Evolutionary conservation across 1,284 basidiomycete species (phyloP).

Genomic region (Moesziomyces globuligerus): DNA sequence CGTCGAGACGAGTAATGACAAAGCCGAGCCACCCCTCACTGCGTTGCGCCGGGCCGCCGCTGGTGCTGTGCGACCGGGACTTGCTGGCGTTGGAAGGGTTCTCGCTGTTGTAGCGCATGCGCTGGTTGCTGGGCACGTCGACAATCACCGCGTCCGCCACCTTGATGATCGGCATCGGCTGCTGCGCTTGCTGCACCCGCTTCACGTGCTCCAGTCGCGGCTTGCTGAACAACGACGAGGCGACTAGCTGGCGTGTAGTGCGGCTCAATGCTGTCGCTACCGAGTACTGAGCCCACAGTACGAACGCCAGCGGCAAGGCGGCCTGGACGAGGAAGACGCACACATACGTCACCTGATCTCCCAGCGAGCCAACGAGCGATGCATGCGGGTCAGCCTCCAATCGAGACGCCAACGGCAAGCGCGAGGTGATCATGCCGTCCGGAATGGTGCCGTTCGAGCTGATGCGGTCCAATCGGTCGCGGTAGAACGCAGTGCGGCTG

Average conservation of each 20-base stretch:
- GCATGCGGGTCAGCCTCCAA: slow-evolving; percentile 23
- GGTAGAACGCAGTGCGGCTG: slow-evolving; percentile 38
- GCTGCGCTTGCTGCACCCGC: slow-evolving; percentile 1
- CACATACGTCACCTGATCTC: slow-evolving; percentile 43
- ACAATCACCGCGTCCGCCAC: neutral
- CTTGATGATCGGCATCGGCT: slow-evolving; percentile 3
- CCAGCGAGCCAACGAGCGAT: slow-evolving; percentile 42
- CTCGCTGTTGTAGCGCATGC: slow-evolving; percentile 37
- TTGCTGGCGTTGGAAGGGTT: slow-evolving; percentile 14
- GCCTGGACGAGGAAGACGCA: slow-evolving; percentile 54
- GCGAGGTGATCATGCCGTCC: slow-evolving; percentile 14
- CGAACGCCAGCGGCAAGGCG: slow-evolving; percentile 38
- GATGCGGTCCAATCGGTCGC: slow-evolving; percentile 9
- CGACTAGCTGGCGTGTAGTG: slow-evolving; percentile 15
- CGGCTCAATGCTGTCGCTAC: slow-evolving; percentile 39
- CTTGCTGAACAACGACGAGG: neutral
- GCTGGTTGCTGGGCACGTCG: slow-evolving; percentile 1
- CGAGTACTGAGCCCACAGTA: slow-evolving; percentile 46
- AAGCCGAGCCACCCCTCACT: slow-evolving; percentile 40
- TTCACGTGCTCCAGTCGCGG: slow-evolving; percentile 3
- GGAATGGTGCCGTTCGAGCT: slow-evolving; percentile 5
- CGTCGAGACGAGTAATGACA: slow-evolving; percentile 33
- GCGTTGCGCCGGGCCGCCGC: slow-evolving; percentile 1
- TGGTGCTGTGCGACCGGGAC: neutral
- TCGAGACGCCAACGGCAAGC: slow-evolving; percentile 6